A percentile compares a stretch with the other conserved stretches of the same genome.
Conservation (phyloP, 225 moss, liverwort and hornwort species). For the Ulota crispa region DNA sequence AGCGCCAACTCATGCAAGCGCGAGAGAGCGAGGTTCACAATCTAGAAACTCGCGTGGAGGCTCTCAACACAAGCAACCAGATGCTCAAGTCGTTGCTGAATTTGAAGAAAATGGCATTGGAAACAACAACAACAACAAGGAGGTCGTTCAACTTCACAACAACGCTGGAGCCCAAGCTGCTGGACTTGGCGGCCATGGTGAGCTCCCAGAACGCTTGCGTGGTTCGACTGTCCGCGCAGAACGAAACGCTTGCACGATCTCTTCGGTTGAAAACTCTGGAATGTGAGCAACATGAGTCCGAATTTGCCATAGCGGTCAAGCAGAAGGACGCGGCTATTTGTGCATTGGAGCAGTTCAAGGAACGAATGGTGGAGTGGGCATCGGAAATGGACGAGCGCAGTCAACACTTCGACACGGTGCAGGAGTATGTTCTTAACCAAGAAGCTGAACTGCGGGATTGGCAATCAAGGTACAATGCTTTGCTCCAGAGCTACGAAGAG, state of each 20-base stretch:
- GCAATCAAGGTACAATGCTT: conserved; percentile 27
- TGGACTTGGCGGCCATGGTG: conserved; percentile 52
- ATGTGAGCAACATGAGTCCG: conserved; percentile 30
- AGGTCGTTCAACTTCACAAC: conserved; percentile 35
- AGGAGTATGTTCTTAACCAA: conserved; percentile 30
- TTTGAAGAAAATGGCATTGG: conserved; percentile 44
- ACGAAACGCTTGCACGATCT: conserved; percentile 49
- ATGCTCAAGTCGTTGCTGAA: conserved; percentile 59
- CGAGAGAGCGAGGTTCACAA: conserved; percentile 47
- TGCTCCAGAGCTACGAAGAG: conserved; percentile 40
- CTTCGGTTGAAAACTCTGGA: conserved; percentile 39
- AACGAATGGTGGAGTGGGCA: conserved; percentile 60
- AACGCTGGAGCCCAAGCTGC: conserved; percentile 50
- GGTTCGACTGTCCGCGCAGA: conserved; percentile 57
- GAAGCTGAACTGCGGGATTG: conserved; percentile 44
- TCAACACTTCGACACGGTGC: conserved; percentile 37
- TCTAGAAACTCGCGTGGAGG: conserved; percentile 48
- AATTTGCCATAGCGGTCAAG: conserved; percentile 28
- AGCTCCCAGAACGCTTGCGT: conserved; percentile 56
- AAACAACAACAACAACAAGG: conserved; percentile 28
- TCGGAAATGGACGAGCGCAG: conserved; percentile 63
- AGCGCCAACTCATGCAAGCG: conserved; percentile 42
- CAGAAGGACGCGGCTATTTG: conserved; percentile 54
- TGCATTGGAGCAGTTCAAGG: conserved; percentile 58
- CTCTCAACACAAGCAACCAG: conserved; percentile 56